phyloP scores from a whole-genome alignment of 2,329 filamentous ascomycete species.

The Fusarium tricinctum region DNA sequence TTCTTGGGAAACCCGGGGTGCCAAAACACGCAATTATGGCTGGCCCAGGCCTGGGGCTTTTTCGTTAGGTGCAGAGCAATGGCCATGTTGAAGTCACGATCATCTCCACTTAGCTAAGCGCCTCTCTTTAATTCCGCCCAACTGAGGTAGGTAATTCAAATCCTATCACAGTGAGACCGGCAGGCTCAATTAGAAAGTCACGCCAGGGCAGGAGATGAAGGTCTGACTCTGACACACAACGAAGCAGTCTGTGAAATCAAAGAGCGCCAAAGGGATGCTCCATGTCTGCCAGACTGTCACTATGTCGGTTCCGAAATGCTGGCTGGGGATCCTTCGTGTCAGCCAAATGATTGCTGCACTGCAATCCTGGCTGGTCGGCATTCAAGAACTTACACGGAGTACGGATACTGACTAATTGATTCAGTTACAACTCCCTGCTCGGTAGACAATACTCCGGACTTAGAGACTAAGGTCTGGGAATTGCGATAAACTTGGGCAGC shows the following conservation, averaged over 20 bases:
- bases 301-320: background rate
- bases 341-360: background rate
- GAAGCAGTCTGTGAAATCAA: background rate
- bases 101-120: slow-evolving; percentile 39
- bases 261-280: slow-evolving; percentile 5
- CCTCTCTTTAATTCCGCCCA: slow-evolving; percentile 15
- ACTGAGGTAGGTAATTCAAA: slow-evolving; percentile 21
- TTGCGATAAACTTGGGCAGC: slow-evolving; percentile 22
- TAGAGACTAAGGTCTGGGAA: background rate
- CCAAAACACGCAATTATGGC: slow-evolving; percentile 24
- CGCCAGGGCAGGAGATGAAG: background rate
- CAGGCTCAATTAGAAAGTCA: slow-evolving; percentile 6
- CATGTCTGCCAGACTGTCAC: slow-evolving; percentile 1
- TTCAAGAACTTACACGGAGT: slow-evolving; percentile 5
- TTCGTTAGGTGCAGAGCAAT: slow-evolving; percentile 17
- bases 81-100: background rate
- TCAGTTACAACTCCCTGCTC: slow-evolving; percentile 8
- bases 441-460: background rate
- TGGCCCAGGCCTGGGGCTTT: slow-evolving; percentile 37
- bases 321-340: slow-evolving; percentile 5
- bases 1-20: slow-evolving; percentile 15
- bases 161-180: slow-evolving; percentile 27
- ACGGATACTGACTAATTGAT: background rate
- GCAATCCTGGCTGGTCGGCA: slow-evolving; percentile 15
- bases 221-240: background rate